Evolutionary conservation across 2,329 filamentous ascomycete species (phyloP).

Genomic region (Orbilia quercus): DNA sequence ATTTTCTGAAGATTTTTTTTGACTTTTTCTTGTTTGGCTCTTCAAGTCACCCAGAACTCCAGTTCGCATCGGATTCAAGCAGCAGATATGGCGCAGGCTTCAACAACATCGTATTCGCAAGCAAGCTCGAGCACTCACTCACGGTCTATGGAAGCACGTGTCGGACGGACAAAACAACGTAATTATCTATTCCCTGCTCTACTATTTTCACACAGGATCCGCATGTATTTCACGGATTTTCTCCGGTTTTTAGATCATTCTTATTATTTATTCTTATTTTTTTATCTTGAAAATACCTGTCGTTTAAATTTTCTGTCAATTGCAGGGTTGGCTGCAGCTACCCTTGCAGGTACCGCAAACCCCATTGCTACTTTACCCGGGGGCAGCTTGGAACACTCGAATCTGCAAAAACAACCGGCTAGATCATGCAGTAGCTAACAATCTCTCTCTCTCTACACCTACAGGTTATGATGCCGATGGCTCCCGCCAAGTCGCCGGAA

Average conservation of each 20-base stretch:
- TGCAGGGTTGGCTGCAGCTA: background rate
- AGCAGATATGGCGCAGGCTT: conserved; percentile 47
- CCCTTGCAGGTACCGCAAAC: background rate
- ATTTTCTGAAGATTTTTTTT: too few species aligned
- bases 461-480: conserved; percentile 90
- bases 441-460: background rate
- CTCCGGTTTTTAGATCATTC: too few species aligned
- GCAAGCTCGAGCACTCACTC: conserved; percentile 38
- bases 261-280: too few species aligned
- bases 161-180: conserved; percentile 56
- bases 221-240: conserved; percentile 31
- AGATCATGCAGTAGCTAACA: conserved; percentile 4
- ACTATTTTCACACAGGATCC: conserved; percentile 1
- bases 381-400: background rate
- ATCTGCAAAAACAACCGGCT: background rate
- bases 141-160: conserved; percentile 50
- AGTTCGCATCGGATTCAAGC: conserved; percentile 1
- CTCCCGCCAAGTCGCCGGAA: conserved; percentile 92
- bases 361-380: background rate
- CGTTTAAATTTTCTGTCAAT: conserved; percentile 9
- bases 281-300: conserved; percentile 17
- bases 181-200: conserved; percentile 44
- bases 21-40: background rate
- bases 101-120: conserved; percentile 51
- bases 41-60: background rate